phyloP scores from a whole-genome alignment of 805 yeast genomes.

The Yamadazyma endophytica region DNA sequence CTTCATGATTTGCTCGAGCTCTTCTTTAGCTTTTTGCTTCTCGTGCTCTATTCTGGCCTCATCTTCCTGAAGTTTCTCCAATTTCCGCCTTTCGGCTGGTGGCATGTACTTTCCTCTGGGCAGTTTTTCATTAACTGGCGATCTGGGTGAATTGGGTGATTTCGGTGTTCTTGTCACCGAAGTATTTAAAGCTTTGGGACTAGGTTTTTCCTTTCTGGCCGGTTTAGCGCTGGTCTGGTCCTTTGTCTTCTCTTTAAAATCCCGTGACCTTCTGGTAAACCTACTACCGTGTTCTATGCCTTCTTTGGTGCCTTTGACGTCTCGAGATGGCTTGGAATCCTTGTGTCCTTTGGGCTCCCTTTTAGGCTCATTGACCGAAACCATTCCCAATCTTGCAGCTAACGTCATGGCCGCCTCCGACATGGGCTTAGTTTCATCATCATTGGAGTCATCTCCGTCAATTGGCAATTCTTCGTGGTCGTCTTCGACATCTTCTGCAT shows the following conservation, averaged over 20 bases:
- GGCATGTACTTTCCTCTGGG: slow-evolving; percentile 3
- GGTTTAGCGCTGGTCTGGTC: neutral
- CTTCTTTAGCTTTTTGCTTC: slow-evolving; percentile 6
- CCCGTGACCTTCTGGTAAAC: too few relatives aligned
- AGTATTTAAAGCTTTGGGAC: slow-evolving; percentile 1
- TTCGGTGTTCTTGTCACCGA: neutral
- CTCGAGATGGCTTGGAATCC: too few relatives aligned
- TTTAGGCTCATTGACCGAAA: slow-evolving; percentile 3
- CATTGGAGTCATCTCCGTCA: too few relatives aligned
- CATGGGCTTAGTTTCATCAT: too few relatives aligned
- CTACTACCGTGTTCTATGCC: too few relatives aligned
- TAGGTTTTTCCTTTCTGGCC: neutral
- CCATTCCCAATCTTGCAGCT: slow-evolving; percentile 20
- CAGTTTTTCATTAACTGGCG: slow-evolving; percentile 1
- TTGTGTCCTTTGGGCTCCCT: neutral
- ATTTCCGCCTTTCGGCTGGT: slow-evolving; percentile 7
- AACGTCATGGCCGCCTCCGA: slow-evolving; percentile 20
- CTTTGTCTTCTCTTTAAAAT: neutral
- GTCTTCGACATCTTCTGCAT: neutral
- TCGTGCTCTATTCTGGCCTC: slow-evolving; percentile 7
- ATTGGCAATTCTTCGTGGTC: slow-evolving; percentile 6
- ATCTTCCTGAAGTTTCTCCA: slow-evolving; percentile 3
- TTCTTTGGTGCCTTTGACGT: too few relatives aligned
- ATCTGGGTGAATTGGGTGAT: neutral
- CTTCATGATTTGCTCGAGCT: slow-evolving; percentile 10